Conservation (phyloP, 148 eudicot species). For the Talinum fruticosum region DNA sequence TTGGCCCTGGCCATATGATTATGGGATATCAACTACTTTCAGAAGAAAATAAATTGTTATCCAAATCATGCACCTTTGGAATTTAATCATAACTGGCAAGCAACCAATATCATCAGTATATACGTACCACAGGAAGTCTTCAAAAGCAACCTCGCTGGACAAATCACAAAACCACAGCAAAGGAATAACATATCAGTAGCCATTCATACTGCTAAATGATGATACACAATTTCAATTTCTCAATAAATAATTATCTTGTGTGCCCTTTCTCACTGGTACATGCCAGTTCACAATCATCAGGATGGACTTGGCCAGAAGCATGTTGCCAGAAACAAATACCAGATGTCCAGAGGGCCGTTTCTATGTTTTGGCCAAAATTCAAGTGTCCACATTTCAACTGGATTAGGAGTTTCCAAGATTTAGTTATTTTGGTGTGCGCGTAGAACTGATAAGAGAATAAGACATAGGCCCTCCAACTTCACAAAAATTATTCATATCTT, state of each 20-base stretch:
- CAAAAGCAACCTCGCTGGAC: conserved; percentile 74
- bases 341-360: no score
- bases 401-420: no score
- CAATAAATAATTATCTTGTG: not conserved
- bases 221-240: not conserved
- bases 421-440: no score
- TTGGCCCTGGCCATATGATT: conserved; percentile 63
- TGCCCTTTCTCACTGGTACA: not conserved
- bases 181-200: conserved; percentile 21
- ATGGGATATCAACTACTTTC: conserved; percentile 8
- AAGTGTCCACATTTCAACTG: no score
- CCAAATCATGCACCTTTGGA: not conserved
- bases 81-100: conserved; percentile 8
- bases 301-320: no score
- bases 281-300: no score
- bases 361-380: no score
- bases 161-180: conserved; percentile 23
- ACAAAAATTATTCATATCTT: no score
- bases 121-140: conserved; percentile 89
- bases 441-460: no score
- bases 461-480: no score
- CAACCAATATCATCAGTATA: conserved; percentile 12
- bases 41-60: not conserved
- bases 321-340: no score
- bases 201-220: not conserved